These are phyloP conservation scores for Ehretia macrophylla DNA, from an alignment of 257 asterid species.

Conservation along the genomic window DNA sequence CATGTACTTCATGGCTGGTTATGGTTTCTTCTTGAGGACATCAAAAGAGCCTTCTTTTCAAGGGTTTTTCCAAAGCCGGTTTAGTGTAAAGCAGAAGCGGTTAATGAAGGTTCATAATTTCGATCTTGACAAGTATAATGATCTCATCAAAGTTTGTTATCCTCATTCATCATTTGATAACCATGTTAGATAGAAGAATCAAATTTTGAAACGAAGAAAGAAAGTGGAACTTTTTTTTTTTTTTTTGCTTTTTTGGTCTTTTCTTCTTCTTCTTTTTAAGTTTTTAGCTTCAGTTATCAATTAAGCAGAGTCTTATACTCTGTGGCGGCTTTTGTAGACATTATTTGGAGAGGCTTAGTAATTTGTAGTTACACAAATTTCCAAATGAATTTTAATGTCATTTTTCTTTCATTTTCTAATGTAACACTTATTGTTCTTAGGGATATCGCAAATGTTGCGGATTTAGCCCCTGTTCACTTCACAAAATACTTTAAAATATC, in stretches of 20 bases:
- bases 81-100: conserved; percentile 49
- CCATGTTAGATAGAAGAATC: background rate
- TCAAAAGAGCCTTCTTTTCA: conserved; percentile 59
- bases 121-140: conserved; percentile 37
- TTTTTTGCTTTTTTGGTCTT: no score
- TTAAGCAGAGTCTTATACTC: background rate
- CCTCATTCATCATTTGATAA: background rate
- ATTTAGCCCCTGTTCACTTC: no score
- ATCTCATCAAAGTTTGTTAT: conserved; percentile 21
- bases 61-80: conserved; percentile 53
- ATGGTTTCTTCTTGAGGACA: conserved; percentile 53
- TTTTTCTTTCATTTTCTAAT: background rate
- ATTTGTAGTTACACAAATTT: background rate
- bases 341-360: background rate
- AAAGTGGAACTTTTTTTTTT: no score
- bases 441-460: no score
- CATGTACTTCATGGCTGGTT: conserved; percentile 41
- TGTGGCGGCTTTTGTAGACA: background rate
- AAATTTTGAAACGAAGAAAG: no score
- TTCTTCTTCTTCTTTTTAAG: no score
- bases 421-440: no score
- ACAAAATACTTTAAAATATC: no score
- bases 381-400: background rate
- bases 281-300: background rate
- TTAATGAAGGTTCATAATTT: conserved; percentile 43